Percentiles rank a stretch among this genome's conserved stretches.
These are phyloP conservation scores for Xylariaceae sp. DNA, from an alignment of 2,329 filamentous ascomycete species.

Conservation along the genomic window DNA sequence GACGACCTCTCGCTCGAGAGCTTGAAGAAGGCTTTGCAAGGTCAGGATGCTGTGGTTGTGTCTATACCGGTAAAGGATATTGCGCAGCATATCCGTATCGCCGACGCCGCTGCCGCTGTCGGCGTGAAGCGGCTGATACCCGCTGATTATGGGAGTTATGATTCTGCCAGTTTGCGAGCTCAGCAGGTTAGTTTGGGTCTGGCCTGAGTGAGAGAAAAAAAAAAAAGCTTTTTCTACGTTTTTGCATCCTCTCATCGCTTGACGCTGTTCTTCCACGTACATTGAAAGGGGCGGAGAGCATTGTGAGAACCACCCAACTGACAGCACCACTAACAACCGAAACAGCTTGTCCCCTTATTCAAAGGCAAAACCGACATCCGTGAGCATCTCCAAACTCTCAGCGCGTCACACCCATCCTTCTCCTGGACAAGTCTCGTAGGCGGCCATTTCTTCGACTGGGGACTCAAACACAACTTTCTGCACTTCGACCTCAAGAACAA, in stretches of 20 bases:
- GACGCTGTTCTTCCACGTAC: no score
- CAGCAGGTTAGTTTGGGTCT: no score
- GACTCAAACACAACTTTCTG: conserved; percentile 33
- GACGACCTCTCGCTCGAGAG: conserved; percentile 29
- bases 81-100: conserved; percentile 33
- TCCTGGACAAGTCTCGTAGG: conserved; percentile 37
- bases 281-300: no score
- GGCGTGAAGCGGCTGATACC: conserved; percentile 37
- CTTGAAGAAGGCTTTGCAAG: conserved; percentile 30
- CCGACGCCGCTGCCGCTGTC: conserved; percentile 34
- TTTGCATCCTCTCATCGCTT: no score
- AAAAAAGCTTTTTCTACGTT: no score
- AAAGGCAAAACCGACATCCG: conserved; percentile 34
- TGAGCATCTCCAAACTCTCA: conserved; percentile 27
- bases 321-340: no score
- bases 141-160: conserved; percentile 40
- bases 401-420: conserved; percentile 24
- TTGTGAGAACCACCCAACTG: no score
- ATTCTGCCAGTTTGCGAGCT: conserved; percentile 32
- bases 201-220: no score
- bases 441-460: conserved; percentile 42
- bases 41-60: conserved; percentile 36
- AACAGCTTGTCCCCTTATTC: conserved; percentile 37
- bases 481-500: conserved; percentile 31
- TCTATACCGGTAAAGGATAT: conserved; percentile 31